A percentile compares a stretch with the other conserved stretches of the same genome.
Conservation (phyloP, 1,139 yeast species). For the Oligophagozyma castellii region DNA sequence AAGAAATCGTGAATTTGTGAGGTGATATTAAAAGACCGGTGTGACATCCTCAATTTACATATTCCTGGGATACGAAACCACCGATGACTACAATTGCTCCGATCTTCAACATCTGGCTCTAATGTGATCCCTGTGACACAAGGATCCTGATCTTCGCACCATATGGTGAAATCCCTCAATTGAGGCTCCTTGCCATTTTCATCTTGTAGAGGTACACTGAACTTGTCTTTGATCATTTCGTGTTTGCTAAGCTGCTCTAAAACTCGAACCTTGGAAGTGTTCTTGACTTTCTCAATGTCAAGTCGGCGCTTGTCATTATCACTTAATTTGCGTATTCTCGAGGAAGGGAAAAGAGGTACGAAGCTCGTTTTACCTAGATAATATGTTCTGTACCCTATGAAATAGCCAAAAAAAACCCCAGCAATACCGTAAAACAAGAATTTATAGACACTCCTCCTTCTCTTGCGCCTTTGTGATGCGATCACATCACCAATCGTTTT, state of each 20-base stretch:
- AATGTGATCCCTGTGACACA: slow-evolving; percentile 18
- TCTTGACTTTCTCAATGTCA: slow-evolving; percentile 11
- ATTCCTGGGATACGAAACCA: slow-evolving; percentile 19
- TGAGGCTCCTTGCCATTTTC: slow-evolving; percentile 10
- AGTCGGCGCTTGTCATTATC: slow-evolving; percentile 13
- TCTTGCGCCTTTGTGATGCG: slow-evolving; percentile 8
- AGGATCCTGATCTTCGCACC: slow-evolving; percentile 23
- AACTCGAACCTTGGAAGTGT: slow-evolving; percentile 11
- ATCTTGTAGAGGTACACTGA: slow-evolving; percentile 19
- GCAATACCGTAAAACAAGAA: slow-evolving; percentile 9
- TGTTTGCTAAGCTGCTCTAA: slow-evolving; percentile 17
- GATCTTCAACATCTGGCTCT: slow-evolving; percentile 4
- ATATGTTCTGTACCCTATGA: slow-evolving; percentile 18
- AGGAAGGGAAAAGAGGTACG: slow-evolving; percentile 19
- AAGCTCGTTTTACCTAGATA: slow-evolving; percentile 15
- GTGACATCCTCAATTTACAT: slow-evolving; percentile 17
- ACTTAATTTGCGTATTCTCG: slow-evolving; percentile 14
- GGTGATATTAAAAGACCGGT: slow-evolving; percentile 13
- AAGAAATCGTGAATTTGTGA: slow-evolving; percentile 8
- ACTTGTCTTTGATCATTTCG: slow-evolving; percentile 21
- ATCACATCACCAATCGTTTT: slow-evolving; percentile 10
- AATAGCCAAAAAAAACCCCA: slow-evolving; percentile 16
- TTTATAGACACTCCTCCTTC: slow-evolving; percentile 7
- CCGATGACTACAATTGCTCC: slow-evolving; percentile 5
- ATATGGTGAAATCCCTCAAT: slow-evolving; percentile 14